Percentiles rank a stretch among this genome's conserved stretches.
Evolutionary conservation across 179 eudicot species (phyloP).

Genomic region (Patellifolia procumbens): DNA sequence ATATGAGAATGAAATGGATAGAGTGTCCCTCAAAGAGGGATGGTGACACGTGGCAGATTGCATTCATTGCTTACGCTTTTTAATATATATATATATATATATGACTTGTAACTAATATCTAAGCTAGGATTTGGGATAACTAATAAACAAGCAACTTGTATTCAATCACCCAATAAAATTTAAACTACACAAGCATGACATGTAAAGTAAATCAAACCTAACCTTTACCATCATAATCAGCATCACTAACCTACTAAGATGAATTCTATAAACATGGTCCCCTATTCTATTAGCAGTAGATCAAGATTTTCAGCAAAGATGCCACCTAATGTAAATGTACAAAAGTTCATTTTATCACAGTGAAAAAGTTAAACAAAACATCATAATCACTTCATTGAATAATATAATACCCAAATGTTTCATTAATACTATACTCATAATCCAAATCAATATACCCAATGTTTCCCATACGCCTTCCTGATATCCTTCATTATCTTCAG

Average conservation of each 20-base stretch:
- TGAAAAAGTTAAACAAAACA: conserved; percentile 30
- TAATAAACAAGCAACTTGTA: conserved; percentile 1
- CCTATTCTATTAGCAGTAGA: conserved; percentile 30
- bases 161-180: conserved; percentile 10
- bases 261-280: conserved; percentile 31
- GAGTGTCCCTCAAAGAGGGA: too few species aligned
- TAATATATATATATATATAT: too few species aligned
- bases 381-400: conserved; percentile 31
- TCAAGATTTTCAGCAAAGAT: conserved; percentile 32
- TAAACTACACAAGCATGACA: conserved; percentile 22
- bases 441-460: conserved; percentile 19
- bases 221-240: conserved; percentile 34
- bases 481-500: conserved; percentile 22
- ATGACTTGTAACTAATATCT: background rate
- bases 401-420: background rate
- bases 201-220: conserved; percentile 28
- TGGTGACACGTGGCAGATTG: too few species aligned
- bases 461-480: conserved; percentile 32
- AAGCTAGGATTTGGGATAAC: background rate
- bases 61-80: too few species aligned
- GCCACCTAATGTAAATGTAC: conserved; percentile 23
- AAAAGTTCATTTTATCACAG: conserved; percentile 17
- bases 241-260: conserved; percentile 31
- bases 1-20: too few species aligned
- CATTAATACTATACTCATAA: conserved; percentile 11